Evolutionary conservation across 2,329 filamentous ascomycete species (phyloP).

Genomic region (Cercospora berteroae): DNA sequence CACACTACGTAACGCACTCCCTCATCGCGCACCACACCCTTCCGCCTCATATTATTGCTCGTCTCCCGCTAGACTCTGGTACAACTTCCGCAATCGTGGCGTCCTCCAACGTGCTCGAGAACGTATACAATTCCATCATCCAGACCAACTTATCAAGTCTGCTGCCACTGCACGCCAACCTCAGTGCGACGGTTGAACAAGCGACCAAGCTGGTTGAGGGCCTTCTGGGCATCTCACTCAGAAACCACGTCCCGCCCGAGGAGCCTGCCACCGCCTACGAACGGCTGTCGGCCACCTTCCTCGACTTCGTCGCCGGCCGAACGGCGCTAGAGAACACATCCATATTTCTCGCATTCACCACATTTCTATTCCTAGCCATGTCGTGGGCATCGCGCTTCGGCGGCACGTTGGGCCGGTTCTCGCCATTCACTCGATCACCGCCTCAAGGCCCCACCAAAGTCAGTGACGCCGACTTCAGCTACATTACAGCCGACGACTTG

Average conservation of each 20-base stretch:
- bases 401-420: slow-evolving; percentile 47
- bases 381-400: slow-evolving; percentile 50
- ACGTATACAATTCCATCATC: slow-evolving; percentile 21
- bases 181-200: slow-evolving; percentile 23
- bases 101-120: slow-evolving; percentile 27
- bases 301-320: slow-evolving; percentile 30
- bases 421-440: slow-evolving; percentile 48
- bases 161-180: slow-evolving; percentile 14
- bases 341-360: slow-evolving; percentile 34
- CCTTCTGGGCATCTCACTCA: slow-evolving; percentile 16
- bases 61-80: neutral
- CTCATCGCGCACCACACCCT: slow-evolving; percentile 4
- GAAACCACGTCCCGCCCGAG: neutral
- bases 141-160: slow-evolving; percentile 18
- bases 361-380: slow-evolving; percentile 43
- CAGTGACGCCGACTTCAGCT: slow-evolving; percentile 74
- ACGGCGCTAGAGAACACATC: slow-evolving; percentile 35
- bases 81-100: slow-evolving; percentile 30
- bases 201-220: slow-evolving; percentile 19
- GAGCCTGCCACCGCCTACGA: slow-evolving; percentile 18
- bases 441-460: slow-evolving; percentile 53
- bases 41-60: slow-evolving; percentile 12
- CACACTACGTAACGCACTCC: slow-evolving; percentile 13
- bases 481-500: slow-evolving; percentile 77
- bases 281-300: slow-evolving; percentile 14